phyloP scores from a whole-genome alignment of 805 yeast species.

The Jamesozyma spencerorum region DNA sequence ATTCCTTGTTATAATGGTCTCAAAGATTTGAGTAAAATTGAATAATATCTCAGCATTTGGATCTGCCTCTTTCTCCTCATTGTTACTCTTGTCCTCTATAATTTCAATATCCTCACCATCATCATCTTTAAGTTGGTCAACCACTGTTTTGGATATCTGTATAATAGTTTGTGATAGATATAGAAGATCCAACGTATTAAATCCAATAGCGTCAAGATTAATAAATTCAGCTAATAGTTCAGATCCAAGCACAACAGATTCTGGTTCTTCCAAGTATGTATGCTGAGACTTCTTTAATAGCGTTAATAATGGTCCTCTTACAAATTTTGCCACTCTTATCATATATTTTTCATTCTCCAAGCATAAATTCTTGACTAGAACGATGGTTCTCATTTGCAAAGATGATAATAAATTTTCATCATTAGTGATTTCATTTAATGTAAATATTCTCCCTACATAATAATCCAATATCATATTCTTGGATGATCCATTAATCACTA shows the following conservation, averaged over 20 bases:
- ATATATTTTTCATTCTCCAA: conserved; percentile 17
- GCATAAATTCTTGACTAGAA: conserved; percentile 23
- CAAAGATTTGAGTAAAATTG: conserved; percentile 15
- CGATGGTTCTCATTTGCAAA: conserved; percentile 23
- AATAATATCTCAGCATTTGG: conserved; percentile 17
- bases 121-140: conserved; percentile 2
- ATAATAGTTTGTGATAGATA: conserved; percentile 11
- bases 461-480: conserved; percentile 12
- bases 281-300: conserved; percentile 9
- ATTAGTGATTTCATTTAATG: conserved; percentile 6
- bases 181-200: conserved; percentile 7
- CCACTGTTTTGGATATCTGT: conserved; percentile 9
- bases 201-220: conserved; percentile 5
- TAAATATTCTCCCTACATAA: conserved; percentile 14
- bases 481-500: conserved; percentile 6
- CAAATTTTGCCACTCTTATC: conserved; percentile 8
- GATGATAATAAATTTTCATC: conserved; percentile 8
- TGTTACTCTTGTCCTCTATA: conserved; percentile 3
- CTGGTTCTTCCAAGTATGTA: conserved; percentile 12
- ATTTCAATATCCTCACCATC: conserved; percentile 7
- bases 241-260: conserved; percentile 11
- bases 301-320: conserved; percentile 13
- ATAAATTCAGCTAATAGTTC: conserved; percentile 20
- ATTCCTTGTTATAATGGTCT: conserved; percentile 11
- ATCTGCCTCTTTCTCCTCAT: conserved; percentile 15